A percentile compares a stretch with the other conserved stretches of the same genome.
phyloP scores from a whole-genome alignment of 2,329 filamentous ascomycete species.

The Ramularia endophylla region DNA sequence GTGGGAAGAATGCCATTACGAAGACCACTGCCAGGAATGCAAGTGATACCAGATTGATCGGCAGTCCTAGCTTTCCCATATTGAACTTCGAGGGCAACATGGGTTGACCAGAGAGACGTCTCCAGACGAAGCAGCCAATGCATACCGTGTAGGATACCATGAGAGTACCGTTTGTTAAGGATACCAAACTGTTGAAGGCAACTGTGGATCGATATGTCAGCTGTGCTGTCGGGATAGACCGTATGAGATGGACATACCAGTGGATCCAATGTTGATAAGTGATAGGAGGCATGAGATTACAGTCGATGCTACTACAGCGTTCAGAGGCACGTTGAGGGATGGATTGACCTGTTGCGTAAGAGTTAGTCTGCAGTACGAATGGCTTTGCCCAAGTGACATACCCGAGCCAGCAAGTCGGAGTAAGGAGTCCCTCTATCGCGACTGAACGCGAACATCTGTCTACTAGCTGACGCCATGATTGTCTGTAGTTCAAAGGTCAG shows the following conservation, averaged over 20 bases:
- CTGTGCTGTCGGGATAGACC: too few relatives aligned
- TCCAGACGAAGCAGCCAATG: conserved; percentile 13
- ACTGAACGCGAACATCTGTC: conserved; percentile 13
- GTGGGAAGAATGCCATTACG: conserved; percentile 12
- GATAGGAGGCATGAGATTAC: conserved; percentile 14
- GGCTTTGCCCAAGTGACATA: too few relatives aligned
- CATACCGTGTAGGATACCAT: conserved; percentile 13
- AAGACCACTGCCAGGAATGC: conserved; percentile 7
- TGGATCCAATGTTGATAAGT: conserved; percentile 30
- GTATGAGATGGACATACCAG: too few relatives aligned
- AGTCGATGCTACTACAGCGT: conserved; percentile 10
- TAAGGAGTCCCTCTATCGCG: conserved; percentile 7
- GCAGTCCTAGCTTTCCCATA: conserved; percentile 8
- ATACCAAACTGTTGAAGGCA: conserved; percentile 37
- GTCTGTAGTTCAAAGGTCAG: too few relatives aligned
- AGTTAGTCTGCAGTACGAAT: conserved; percentile 4
- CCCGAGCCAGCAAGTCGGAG: conserved; percentile 3
- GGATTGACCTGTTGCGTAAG: conserved; percentile 5
- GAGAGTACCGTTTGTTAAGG: conserved; percentile 25
- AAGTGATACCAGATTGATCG: conserved; percentile 7
- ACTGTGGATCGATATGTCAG: conserved; percentile 15
- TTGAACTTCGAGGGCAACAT: conserved; percentile 13
- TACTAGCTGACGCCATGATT: conserved; percentile 21
- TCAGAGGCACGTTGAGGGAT: conserved; percentile 10
- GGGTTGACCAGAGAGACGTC: conserved; percentile 9